A percentile compares a stretch with the other conserved stretches of the same genome.
phyloP scores from a whole-genome alignment of 2,329 filamentous ascomycete species.

The Talaromyces sp. region DNA sequence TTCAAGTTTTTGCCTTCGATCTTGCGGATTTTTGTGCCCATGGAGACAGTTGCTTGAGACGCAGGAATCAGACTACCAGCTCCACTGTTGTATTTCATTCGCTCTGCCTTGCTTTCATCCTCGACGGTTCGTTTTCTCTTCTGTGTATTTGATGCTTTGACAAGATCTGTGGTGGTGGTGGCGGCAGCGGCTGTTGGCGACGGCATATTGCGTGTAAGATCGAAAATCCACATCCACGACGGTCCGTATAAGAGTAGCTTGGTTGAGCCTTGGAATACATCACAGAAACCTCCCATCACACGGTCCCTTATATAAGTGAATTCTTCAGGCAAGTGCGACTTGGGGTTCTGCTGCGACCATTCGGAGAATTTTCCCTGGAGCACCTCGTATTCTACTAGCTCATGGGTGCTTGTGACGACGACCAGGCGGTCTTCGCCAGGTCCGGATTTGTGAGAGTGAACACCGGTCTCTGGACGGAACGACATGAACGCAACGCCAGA shows the following conservation, averaged over 20 bases:
- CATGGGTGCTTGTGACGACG: slow-evolving; percentile 58
- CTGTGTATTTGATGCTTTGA: slow-evolving; percentile 20
- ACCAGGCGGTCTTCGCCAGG: slow-evolving; percentile 47
- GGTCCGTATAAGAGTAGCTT: slow-evolving; percentile 84
- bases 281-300: slow-evolving; percentile 81
- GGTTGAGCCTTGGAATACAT: slow-evolving; percentile 51
- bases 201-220: slow-evolving; percentile 66
- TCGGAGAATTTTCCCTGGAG: slow-evolving; percentile 70
- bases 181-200: slow-evolving; percentile 26
- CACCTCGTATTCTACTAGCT: slow-evolving; percentile 75
- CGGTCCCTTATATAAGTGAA: slow-evolving; percentile 72
- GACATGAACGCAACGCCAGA: slow-evolving; percentile 62
- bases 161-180: slow-evolving; percentile 21
- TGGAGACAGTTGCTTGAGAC: slow-evolving; percentile 38
- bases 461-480: slow-evolving; percentile 49
- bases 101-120: slow-evolving; percentile 33
- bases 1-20: slow-evolving; percentile 37
- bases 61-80: slow-evolving; percentile 50
- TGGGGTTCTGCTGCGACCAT: slow-evolving; percentile 81
- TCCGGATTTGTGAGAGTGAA: slow-evolving; percentile 20
- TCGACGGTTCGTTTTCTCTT: slow-evolving; percentile 41
- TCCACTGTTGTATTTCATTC: slow-evolving; percentile 45
- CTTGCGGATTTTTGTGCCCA: slow-evolving; percentile 46
- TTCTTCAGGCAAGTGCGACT: slow-evolving; percentile 65
- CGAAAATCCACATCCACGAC: slow-evolving; percentile 88